phyloP scores from a whole-genome alignment of 768 basidiomycete genomes.

The Pulveroboletus ravenelii region DNA sequence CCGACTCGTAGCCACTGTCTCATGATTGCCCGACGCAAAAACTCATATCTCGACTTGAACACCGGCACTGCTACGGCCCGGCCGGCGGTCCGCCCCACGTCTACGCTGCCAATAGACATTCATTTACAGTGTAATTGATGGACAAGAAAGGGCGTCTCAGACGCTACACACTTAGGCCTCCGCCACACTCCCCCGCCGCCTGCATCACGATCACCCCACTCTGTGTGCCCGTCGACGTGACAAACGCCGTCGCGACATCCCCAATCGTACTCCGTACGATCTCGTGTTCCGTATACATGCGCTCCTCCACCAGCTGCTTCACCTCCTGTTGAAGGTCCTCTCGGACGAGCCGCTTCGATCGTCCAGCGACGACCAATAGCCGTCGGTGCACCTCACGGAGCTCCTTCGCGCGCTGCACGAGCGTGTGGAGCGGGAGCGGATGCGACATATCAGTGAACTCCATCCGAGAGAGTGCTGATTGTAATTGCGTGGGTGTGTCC shows the following conservation, averaged over 20 bases:
- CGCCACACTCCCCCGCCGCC: slow-evolving; percentile 35
- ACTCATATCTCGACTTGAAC: too few relatives aligned
- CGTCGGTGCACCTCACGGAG: slow-evolving; percentile 31
- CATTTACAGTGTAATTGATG: too few relatives aligned
- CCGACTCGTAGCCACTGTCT: too few relatives aligned
- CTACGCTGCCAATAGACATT: too few relatives aligned
- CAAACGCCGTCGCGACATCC: slow-evolving; percentile 75
- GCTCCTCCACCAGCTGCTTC: slow-evolving; percentile 38
- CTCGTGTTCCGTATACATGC: slow-evolving; percentile 9
- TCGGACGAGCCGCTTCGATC: slow-evolving; percentile 65
- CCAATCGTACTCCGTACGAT: slow-evolving; percentile 76
- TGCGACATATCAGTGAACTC: slow-evolving; percentile 51
- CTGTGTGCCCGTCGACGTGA: slow-evolving; percentile 53
- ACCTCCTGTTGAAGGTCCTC: slow-evolving; percentile 61
- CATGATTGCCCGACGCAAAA: too few relatives aligned
- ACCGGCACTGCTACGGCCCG: too few relatives aligned
- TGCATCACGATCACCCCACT: slow-evolving; percentile 68
- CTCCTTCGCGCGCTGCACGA: slow-evolving; percentile 40
- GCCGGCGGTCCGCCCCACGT: too few relatives aligned
- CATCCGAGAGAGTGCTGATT: slow-evolving; percentile 55
- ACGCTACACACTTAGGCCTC: not conserved
- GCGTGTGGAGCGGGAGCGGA: slow-evolving; percentile 50
- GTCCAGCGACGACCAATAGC: slow-evolving; percentile 65
- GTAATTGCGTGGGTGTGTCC: slow-evolving; percentile 5
- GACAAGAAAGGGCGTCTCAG: too few relatives aligned